Evolutionary conservation across 306 rosid genomes (phyloP), one percentile per base, ranked within the genome.

Genomic region (Quercus variabilis): DNA sequence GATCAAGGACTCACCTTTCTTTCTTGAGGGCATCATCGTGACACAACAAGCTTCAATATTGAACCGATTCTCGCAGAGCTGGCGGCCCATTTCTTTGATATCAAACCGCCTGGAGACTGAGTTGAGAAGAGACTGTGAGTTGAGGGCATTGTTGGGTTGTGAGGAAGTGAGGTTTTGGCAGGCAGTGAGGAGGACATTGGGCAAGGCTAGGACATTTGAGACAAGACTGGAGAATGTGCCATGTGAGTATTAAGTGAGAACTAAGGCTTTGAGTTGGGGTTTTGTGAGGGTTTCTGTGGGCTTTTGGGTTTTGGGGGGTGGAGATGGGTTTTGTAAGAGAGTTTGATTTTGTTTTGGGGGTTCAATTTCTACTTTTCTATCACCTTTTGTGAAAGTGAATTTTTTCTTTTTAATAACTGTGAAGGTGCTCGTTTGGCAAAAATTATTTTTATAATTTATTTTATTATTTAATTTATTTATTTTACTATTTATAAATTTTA

Each of bases 111-210:
- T 74, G 20, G 80, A 69, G 79, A 88, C 80, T 11, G 80, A 82
- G 17, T 69, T 71, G 13, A 74, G 14, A 70, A 69, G 73, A 25
- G 79, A 73, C 19, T 35, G 25, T 1, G 79, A 84, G 8, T 65
- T 28, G 55, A 78, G 65, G 5, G 52, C 46, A 71, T 59, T 38
- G 15, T 30, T 18, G 70, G 78, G 28, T 15, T 3, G 74, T 12
- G 84, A 71, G 55, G 84, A 20, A 21, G 83, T 17, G 84, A 94
- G 89, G 83, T 87, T 94, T 21, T 76, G 78, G 80, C 86, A 91
- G 78, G 97, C 94, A 9, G 94, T 86, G 84, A 91, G 83, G 80
- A 94, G 93, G 69, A 94, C 84, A 3, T 87, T 1, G 78, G 93
- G 97, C 55, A 83, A 86, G 73, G 98, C 90, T 76, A 94, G 81